Base-by-base conservation (phyloP, 1,139 yeast genomes). In the Hansenula lynferdii region DNA sequence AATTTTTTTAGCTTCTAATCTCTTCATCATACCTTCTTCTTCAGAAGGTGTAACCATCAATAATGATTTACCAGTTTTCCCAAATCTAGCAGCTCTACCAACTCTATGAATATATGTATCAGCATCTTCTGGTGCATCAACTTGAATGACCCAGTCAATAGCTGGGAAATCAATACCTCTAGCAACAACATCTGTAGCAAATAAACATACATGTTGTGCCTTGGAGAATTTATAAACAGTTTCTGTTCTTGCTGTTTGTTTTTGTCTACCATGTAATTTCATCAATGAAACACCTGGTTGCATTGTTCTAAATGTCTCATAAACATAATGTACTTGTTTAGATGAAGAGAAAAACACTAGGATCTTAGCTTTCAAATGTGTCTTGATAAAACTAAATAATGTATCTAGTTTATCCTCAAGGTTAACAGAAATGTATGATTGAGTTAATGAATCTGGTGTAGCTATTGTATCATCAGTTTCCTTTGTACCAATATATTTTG, bases 151-250 rank as follows among this genome's bases (percentile, higher is more conserved):
- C 99, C 99, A 92, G 55, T 92, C 97, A 40, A 92, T 87, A 1
- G 96, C 84, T 1, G 99, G 98, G 65, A 94, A 90, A 64, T 92
- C 99, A 40, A 92, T 75, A 12, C 99, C 99, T 60, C 99, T 73
- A 1, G 99, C 97, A 22, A 90, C 97, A 40, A 92, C 86, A 65
- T 92, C 99, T 0, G 99, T 92, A 3, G 97, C 96, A 59, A 92
- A 84, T 35, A 92, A 65, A 65, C 97, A 90, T 12, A 87, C 92
- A 45, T 85, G 79, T 50, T 85, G 89, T 2, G 97, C 86, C 42
- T 83, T 79, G 12, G 94, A 77, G 58, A 90, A 92, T 60, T 89
- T 86, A 45, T 75, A 74, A 2, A 95, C 81, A 10, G 96, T 85
- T 56, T 94, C 98, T 42, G 90, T 73, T 56, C 99, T 74, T 1